Base-by-base conservation (phyloP, 2,329 filamentous ascomycete species). In the Septoria petroselini region DNA sequence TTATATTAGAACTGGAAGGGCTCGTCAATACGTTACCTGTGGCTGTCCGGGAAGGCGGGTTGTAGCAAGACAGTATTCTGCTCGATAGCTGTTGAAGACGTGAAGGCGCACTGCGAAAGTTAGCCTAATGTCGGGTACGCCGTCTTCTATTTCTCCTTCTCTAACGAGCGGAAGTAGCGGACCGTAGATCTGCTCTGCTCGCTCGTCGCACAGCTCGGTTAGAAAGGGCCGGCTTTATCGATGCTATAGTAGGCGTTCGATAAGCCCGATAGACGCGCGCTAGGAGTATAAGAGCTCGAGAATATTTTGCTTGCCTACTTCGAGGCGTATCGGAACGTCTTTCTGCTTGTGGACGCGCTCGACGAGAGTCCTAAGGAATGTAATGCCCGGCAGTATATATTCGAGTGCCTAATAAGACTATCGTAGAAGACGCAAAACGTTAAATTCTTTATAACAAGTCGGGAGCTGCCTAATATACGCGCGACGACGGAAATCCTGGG, bases 271-370 rank as follows among this genome's bases (percentile, higher is more conserved):
- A 9, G 41, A 47, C 50, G 44, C 27, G n/a, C 21, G 11, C 54
- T 40, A 8, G 38, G 48, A 8, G 27, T 39, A 2, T 35, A 56
- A 8, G 55, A 58, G 25, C 53, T 61, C 1, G 12, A 58, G 17
- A 42, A 47, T 15, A 53, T 61, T 14, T 19, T 60, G n/a, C 7
- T 40, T 5, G 9, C 43, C n/a, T 51, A 37, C 12, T 37, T 61
- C 12, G 17, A 42, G 25, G 30, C 53, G 29, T 53, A 37, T 38
- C 35, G 23, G 58, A 66, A 18, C 37, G 58, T 62, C 0, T 68
- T 60, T 40, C 51, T 69, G 12, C 55, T 65, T 2, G 29, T 70
- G 9, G 66, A 69, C 54, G 66, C 67, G 19, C 50, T 69, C 14
- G 65, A 70, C 33, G 66, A 69, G 38, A 65, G 58, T 52, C 52